Evolutionary conservation across 2,329 filamentous ascomycete species (phyloP), one percentile per base, ranked within the genome.

Genomic region (Pyricularia pennisetigena): DNA sequence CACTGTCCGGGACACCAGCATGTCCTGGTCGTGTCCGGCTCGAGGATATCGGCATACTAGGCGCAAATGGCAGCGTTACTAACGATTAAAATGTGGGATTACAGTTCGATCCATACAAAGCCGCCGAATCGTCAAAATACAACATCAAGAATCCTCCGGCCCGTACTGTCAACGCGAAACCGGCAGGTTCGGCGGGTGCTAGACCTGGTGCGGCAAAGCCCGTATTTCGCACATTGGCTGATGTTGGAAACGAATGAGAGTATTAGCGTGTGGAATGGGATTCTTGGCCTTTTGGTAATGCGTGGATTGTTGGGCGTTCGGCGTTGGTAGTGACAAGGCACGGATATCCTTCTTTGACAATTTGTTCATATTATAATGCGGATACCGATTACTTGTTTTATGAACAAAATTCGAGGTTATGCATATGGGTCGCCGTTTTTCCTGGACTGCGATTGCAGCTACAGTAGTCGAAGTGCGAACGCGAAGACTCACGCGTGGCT

Each of bases 91-190:
- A 24, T 10, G 14, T 4, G n/a, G 49, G 10, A 20, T 24, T 68
- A 67, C 72, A 88, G 82, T 82, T 89, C 68, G 87, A 90, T 73
- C 83, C 85, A 0, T 88, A 88, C 76, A 85, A 84, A 72, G 81
- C 86, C 3, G 87, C 86, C 2, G 83, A 88, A 76, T 81, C 79
- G 64, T 89, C 86, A 24, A 78, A 77, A 20, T 90, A 87, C 77
- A 89, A 89, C 70, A 73, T 84, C 20, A 80, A 83, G 67, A 82
- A 78, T 14, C 77, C 79, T 12, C 74, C 71, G 57, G 57, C 57
- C 57, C n/a, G 57, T 24, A 1, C 57, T 61, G 24, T 6, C 57
- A 26, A 20, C n/a, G 71, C 74, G 3, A 73, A 69, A 20, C 57
- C 68, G 69, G 49, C 71, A 72, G 23, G 69, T 61, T 65, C 71